Evolutionary conservation across 225 moss, liverwort and hornwort species (phyloP).

Genomic region (Physcomitrium patens): DNA sequence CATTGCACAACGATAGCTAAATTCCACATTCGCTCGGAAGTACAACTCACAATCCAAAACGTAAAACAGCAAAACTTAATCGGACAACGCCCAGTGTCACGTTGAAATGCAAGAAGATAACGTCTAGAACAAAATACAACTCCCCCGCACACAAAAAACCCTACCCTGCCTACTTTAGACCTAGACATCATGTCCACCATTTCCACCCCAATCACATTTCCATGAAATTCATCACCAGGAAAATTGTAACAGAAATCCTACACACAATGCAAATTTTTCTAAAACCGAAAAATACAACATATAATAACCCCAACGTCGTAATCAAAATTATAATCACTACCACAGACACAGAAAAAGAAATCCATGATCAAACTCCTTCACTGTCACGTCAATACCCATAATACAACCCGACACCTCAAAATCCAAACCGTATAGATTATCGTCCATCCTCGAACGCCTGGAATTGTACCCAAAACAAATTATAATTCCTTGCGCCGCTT

Average conservation of each 20-base stretch:
- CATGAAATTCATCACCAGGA: conserved; percentile 3
- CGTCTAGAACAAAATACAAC: conserved; percentile 32
- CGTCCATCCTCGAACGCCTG: background rate
- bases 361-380: conserved; percentile 14
- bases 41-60: conserved; percentile 21
- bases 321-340: conserved; percentile 1
- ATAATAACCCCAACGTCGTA: background rate
- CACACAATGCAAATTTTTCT: background rate
- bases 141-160: conserved; percentile 20
- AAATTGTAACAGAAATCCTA: conserved; percentile 2
- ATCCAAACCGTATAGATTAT: background rate
- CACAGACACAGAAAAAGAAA: background rate
- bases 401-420: background rate
- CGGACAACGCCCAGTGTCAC: background rate
- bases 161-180: conserved; percentile 27
- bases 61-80: background rate
- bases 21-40: background rate
- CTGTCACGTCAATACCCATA: background rate
- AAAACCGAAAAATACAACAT: background rate
- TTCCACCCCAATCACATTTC: background rate
- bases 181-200: conserved; percentile 17
- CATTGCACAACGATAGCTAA: background rate
- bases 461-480: background rate
- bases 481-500: background rate
- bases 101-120: conserved; percentile 2